phyloP scores from a whole-genome alignment of 2,329 filamentous ascomycete species.

The Dendryphion nanum region DNA sequence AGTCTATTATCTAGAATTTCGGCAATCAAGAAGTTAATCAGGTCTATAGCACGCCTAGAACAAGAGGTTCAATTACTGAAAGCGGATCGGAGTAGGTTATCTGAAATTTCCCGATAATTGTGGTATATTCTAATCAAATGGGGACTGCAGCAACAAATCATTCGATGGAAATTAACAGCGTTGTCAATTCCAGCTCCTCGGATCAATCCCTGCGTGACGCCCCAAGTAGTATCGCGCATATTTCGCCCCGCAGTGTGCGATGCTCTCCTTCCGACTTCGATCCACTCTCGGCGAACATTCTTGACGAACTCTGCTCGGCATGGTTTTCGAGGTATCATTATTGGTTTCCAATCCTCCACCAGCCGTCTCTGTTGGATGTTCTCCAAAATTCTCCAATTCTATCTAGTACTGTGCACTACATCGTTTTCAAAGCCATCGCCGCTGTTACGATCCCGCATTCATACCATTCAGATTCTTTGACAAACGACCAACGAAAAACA shows the following conservation, averaged over 20 bases:
- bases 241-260: slow-evolving; percentile 3
- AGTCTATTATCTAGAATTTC: too few species aligned
- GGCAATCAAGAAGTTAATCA: neutral
- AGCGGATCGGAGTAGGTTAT: slow-evolving; percentile 6
- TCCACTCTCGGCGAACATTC: slow-evolving; percentile 9
- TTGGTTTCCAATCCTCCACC: slow-evolving; percentile 38
- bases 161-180: slow-evolving; percentile 4
- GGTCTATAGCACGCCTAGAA: slow-evolving; percentile 16
- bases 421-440: slow-evolving; percentile 30
- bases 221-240: slow-evolving; percentile 4
- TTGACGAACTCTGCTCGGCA: slow-evolving; percentile 23
- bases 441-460: slow-evolving; percentile 27
- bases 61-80: slow-evolving; percentile 18
- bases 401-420: slow-evolving; percentile 21
- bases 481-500: slow-evolving; percentile 16
- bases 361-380: slow-evolving; percentile 17
- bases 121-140: neutral
- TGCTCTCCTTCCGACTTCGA: slow-evolving; percentile 13
- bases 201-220: slow-evolving; percentile 6
- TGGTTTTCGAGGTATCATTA: slow-evolving; percentile 40
- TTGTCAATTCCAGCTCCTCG: slow-evolving; percentile 6
- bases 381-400: slow-evolving; percentile 12
- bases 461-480: slow-evolving; percentile 15
- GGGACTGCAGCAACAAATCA: neutral
- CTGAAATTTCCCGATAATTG: too few species aligned